These are phyloP conservation scores for Triadica sebifera DNA, from an alignment of 345 rosid genomes.

Conservation along the genomic window DNA sequence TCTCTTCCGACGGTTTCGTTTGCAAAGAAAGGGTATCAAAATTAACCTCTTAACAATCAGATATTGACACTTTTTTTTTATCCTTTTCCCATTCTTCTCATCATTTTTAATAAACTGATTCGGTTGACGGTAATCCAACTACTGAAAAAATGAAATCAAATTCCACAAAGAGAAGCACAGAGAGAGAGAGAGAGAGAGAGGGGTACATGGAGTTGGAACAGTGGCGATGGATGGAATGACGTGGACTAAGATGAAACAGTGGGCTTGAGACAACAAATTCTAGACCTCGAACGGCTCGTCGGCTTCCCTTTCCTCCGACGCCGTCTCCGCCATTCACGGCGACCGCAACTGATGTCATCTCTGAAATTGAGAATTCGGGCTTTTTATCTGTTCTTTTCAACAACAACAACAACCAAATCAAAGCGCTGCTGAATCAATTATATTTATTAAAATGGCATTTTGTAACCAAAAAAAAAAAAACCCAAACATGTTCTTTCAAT, in stretches of 20 bases:
- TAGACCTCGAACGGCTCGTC: slow-evolving; percentile 64
- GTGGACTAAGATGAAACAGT: slow-evolving; percentile 67
- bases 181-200: neutral
- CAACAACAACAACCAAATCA: too few species aligned
- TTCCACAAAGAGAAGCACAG: neutral
- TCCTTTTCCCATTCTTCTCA: neutral
- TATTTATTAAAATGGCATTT: too few species aligned
- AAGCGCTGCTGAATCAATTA: too few species aligned
- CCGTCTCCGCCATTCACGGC: slow-evolving; percentile 62
- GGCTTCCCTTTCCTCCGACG: slow-evolving; percentile 58
- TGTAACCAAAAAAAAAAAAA: too few species aligned
- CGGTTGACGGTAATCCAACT: too few species aligned
- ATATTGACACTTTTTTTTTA: too few species aligned
- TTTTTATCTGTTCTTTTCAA: too few species aligned
- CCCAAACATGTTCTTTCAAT: too few species aligned
- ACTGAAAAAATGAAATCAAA: too few species aligned
- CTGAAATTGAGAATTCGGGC: neutral
- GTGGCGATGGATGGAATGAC: slow-evolving; percentile 61
- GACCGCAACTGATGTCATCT: slow-evolving; percentile 40
- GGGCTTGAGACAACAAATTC: slow-evolving; percentile 44
- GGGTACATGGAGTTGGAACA: slow-evolving; percentile 68
- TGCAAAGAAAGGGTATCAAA: too few species aligned
- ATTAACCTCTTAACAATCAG: too few species aligned
- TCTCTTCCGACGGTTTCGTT: too few species aligned
- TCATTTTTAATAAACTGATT: neutral